phyloP scores from a whole-genome alignment of 73 alveolate genomes.

The Durusdinium trenchii region DNA sequence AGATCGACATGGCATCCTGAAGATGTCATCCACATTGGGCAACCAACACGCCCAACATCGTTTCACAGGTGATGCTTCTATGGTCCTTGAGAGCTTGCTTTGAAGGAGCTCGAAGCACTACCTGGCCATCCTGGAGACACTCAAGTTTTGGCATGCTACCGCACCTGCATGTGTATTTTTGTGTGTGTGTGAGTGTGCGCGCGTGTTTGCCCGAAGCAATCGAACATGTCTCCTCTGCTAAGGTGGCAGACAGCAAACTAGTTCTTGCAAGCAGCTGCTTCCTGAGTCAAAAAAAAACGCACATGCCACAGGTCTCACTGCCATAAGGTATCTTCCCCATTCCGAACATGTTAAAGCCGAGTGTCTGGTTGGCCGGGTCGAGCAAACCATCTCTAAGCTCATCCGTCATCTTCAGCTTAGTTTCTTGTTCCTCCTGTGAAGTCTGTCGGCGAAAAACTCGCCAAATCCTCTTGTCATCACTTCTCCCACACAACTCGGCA shows the following conservation, averaged over 20 bases:
- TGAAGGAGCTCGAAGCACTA: constrained; percentile 74
- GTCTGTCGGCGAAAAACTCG: neutral
- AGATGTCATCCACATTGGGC: neutral
- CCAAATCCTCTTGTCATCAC: no score
- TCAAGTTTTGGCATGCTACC: neutral
- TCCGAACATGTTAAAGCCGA: neutral
- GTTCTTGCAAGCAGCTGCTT: constrained; percentile 76
- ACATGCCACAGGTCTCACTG: no score
- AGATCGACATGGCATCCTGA: constrained; percentile 76
- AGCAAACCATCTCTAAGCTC: constrained; percentile 85
- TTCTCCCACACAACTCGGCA: neutral
- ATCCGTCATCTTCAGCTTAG: constrained; percentile 71
- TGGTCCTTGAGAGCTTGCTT: constrained; percentile 66
- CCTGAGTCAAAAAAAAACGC: constrained; percentile 29
- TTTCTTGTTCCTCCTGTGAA: constrained; percentile 67
- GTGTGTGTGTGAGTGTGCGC: neutral
- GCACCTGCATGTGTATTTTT: neutral
- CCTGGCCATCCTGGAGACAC: constrained; percentile 48
- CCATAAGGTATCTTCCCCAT: no score
- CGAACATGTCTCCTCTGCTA: constrained; percentile 35
- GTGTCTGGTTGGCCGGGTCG: constrained; percentile 53
- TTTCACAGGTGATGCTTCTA: neutral
- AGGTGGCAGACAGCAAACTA: constrained; percentile 62
- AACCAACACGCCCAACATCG: neutral
- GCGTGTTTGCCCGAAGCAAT: neutral